Percentiles rank a stretch among this genome's conserved stretches.
Conservation (phyloP, 2,329 filamentous ascomycete genomes). For the Tothia fuscella region DNA sequence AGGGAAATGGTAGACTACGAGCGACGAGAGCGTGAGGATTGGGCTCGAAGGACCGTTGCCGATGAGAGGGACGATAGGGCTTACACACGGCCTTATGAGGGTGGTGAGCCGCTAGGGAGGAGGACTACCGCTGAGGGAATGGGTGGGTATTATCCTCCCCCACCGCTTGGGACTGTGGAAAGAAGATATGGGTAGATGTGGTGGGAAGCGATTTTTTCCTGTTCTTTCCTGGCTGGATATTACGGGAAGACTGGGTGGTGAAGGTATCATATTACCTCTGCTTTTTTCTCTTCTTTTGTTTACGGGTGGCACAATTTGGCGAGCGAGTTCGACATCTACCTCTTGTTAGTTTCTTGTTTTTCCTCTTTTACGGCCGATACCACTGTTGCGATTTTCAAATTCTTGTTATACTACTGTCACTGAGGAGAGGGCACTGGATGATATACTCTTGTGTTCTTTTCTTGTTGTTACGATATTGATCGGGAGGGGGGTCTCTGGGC, state of each 20-base stretch:
- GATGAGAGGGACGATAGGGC: conserved; percentile 1
- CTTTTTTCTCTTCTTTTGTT: neutral
- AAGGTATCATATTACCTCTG: neutral
- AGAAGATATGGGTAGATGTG: conserved; percentile 5
- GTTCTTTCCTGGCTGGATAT: too few species aligned
- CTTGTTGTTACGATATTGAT: too few species aligned
- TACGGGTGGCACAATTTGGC: neutral
- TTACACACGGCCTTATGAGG: neutral
- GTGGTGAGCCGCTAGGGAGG: conserved; percentile 3
- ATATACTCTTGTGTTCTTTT: too few species aligned
- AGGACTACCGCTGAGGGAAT: neutral
- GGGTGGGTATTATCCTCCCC: conserved; percentile 7
- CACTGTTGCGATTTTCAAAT: too few species aligned
- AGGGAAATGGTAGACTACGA: too few species aligned
- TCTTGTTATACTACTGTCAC: too few species aligned
- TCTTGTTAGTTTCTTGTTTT: too few species aligned
- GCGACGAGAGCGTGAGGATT: too few species aligned
- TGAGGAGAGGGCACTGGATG: too few species aligned
- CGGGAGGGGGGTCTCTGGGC: too few species aligned
- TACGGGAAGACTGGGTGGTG: too few species aligned
- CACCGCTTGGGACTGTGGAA: conserved; percentile 1
- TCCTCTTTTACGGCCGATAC: too few species aligned
- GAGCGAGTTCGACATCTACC: neutral
- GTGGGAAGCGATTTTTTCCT: neutral
- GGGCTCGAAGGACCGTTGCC: neutral